These are phyloP conservation scores for Diaporthe caulivora DNA, from an alignment of 2,329 filamentous ascomycete species.

Conservation along the genomic window DNA sequence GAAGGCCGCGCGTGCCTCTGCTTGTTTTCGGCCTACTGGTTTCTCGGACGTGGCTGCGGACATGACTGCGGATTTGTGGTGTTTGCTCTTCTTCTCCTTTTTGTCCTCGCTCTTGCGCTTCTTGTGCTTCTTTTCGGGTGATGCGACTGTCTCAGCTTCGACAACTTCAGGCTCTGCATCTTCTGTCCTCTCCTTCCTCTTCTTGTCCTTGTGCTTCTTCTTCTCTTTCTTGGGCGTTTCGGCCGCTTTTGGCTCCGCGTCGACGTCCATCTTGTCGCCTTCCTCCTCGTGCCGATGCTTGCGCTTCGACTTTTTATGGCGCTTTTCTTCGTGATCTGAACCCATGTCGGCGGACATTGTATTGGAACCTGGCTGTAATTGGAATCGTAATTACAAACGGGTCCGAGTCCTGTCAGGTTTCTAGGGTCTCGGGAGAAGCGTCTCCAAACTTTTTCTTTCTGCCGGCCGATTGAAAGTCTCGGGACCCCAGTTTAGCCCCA, in stretches of 20 bases:
- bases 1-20: slow-evolving; percentile 46
- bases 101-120: slow-evolving; percentile 42
- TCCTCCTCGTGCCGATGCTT: slow-evolving; percentile 40
- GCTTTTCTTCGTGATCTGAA: slow-evolving; percentile 37
- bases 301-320: slow-evolving; percentile 39
- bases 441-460: slow-evolving; percentile 40
- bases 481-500: slow-evolving; percentile 24
- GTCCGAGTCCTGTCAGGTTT: neutral
- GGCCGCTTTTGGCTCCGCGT: slow-evolving; percentile 29
- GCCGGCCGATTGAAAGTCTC: slow-evolving; percentile 22
- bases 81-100: slow-evolving; percentile 42
- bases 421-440: neutral
- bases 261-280: slow-evolving; percentile 39
- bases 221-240: slow-evolving; percentile 41
- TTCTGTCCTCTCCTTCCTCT: slow-evolving; percentile 45
- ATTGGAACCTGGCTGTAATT: neutral
- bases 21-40: neutral
- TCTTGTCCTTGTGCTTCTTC: slow-evolving; percentile 49
- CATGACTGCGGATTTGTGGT: slow-evolving; percentile 35
- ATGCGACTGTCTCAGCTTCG: slow-evolving; percentile 23
- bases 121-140: slow-evolving; percentile 36
- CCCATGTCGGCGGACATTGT: slow-evolving; percentile 37
- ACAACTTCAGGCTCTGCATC: slow-evolving; percentile 45
- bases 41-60: slow-evolving; percentile 24
- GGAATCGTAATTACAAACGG: neutral